A percentile compares a stretch with the other conserved stretches of the same genome.
These are phyloP conservation scores for Excoecaria cochinchinensis DNA, from an alignment of 345 rosid genomes.

Conservation along the genomic window DNA sequence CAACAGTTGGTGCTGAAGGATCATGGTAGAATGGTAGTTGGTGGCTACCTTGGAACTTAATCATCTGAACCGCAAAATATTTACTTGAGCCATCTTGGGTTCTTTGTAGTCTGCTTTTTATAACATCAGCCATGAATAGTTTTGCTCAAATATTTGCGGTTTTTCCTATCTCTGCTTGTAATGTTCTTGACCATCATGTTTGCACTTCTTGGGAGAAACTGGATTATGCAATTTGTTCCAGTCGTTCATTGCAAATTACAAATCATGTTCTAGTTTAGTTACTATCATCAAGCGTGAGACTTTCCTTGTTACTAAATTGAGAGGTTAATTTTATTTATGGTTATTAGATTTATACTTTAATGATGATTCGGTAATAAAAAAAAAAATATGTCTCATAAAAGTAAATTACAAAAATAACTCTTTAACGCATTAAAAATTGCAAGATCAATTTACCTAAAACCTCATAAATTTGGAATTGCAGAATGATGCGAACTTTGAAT, in stretches of 20 bases:
- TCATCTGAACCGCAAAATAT: neutral
- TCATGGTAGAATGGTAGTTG: conserved; percentile 55
- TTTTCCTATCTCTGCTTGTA: neutral
- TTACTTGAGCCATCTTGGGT: neutral
- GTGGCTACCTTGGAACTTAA: neutral
- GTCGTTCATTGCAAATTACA: neutral
- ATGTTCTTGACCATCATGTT: neutral
- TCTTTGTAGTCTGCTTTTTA: neutral
- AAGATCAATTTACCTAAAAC: too few relatives aligned
- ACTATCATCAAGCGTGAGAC: neutral
- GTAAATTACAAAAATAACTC: too few relatives aligned
- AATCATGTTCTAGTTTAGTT: neutral
- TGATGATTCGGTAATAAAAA: too few relatives aligned
- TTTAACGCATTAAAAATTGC: too few relatives aligned
- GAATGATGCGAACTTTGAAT: too few relatives aligned
- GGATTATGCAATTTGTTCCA: neutral
- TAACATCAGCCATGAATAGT: conserved; percentile 8
- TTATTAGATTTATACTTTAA: too few relatives aligned
- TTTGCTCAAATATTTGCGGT: neutral
- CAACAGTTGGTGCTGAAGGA: conserved; percentile 84
- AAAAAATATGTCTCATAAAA: too few relatives aligned
- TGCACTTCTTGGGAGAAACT: neutral
- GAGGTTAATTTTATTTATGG: too few relatives aligned
- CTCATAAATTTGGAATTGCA: too few relatives aligned
- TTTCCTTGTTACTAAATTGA: neutral